phyloP scores from a whole-genome alignment of 23 red algal species.

The Gracilaria caudata region DNA sequence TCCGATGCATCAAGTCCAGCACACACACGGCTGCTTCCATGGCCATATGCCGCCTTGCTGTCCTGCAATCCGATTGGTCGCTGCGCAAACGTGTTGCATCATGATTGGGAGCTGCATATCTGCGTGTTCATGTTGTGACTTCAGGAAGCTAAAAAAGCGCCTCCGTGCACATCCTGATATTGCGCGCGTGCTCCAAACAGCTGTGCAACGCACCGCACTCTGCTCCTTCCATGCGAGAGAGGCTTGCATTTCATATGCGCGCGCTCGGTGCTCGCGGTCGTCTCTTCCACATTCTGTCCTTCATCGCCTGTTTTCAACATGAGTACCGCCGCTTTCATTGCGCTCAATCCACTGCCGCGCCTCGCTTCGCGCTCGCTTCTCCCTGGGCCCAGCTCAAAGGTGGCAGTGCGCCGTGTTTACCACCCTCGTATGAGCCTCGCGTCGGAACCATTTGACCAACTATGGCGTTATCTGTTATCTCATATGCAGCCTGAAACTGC shows the following conservation, averaged over 20 bases:
- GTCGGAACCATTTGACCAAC: not conserved
- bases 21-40: conserved; percentile 1
- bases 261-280: not conserved
- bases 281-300: not conserved
- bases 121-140: not conserved
- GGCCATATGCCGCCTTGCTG: not conserved
- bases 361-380: not conserved
- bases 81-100: not conserved
- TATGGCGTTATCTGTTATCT: not conserved
- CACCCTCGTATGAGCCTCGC: conserved; percentile 8
- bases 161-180: not conserved
- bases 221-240: conserved; percentile 2
- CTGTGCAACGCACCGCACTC: not conserved
- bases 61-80: conserved; percentile 19
- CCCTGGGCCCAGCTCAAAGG: not conserved
- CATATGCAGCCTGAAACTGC: not conserved
- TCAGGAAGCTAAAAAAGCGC: not conserved
- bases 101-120: not conserved
- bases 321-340: not conserved
- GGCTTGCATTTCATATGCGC: not conserved
- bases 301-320: not conserved
- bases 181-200: not conserved
- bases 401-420: not conserved
- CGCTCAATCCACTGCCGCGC: not conserved
- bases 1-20: not conserved